These are phyloP conservation scores for Pleurotus giganteus DNA, from an alignment of 768 basidiomycete genomes.

Conservation along the genomic window DNA sequence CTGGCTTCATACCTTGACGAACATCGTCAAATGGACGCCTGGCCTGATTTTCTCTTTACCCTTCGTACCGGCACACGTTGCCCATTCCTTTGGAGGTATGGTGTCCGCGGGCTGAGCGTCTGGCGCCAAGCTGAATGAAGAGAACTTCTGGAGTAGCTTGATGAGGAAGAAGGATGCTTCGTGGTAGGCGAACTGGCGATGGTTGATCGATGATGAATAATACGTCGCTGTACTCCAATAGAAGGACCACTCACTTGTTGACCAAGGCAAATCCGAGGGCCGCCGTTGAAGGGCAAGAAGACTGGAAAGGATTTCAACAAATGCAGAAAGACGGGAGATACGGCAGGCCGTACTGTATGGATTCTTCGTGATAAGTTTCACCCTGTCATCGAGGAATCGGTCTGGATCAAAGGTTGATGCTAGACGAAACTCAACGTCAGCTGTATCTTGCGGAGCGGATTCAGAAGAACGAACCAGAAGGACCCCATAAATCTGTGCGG, in stretches of 20 bases:
- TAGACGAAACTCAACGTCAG: conserved; percentile 22
- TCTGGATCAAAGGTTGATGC: conserved; percentile 64
- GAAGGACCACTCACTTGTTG: conserved; percentile 46
- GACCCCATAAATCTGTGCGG: conserved; percentile 63
- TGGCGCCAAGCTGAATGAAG: conserved; percentile 38
- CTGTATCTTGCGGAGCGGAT: too few species aligned
- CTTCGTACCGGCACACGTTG: conserved; percentile 31
- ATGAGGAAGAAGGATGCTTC: conserved; percentile 64
- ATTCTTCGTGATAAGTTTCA: conserved; percentile 55
- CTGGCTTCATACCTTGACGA: conserved; percentile 39
- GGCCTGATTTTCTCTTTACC: conserved; percentile 45
- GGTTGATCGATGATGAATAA: background rate
- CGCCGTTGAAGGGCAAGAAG: conserved; percentile 53
- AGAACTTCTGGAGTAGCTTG: conserved; percentile 56
- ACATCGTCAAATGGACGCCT: conserved; percentile 54
- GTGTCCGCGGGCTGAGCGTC: conserved; percentile 42
- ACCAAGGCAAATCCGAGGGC: conserved; percentile 50
- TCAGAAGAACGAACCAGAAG: conserved; percentile 55
- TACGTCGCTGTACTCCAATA: too few species aligned
- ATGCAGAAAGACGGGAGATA: too few species aligned
- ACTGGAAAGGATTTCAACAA: conserved; percentile 28
- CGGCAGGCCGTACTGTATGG: conserved; percentile 34
- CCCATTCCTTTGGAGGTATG: conserved; percentile 46
- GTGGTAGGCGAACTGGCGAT: conserved; percentile 59
- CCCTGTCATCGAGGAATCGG: conserved; percentile 61